Base-by-base conservation (phyloP, 495 filamentous ascomycete species). In the Penicillium lividum region DNA sequence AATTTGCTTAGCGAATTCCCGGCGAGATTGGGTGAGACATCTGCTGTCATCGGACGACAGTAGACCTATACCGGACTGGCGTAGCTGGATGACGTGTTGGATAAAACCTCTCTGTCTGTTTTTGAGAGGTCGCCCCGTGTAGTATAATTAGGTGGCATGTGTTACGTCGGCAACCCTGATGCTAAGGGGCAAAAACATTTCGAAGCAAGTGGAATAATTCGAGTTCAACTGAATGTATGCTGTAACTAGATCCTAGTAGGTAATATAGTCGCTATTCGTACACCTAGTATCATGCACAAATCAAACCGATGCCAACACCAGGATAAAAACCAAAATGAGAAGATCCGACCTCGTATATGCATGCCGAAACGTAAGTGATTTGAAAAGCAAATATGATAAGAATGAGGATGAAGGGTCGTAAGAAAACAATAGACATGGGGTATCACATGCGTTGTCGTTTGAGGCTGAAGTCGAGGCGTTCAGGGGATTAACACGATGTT, bases 391-490 rank as follows among this genome's bases (percentile, higher is more conserved):
- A 34, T n/a, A 33, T 18, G n/a, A 22, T 25, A 5, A 42, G 25
- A 36, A 33, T 22, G 22, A 1, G 6, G 4, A 27, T 8, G 4
- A 28, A 54, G n/a, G 7, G 28, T 47, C 16, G 44, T 42, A 25
- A 43, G 42, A 34, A 34, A 40, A 29, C 42, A 45, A 47, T 8
- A 31, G 49, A 52, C n/a, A 28, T 29, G 42, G 63, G 68, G 68
- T 71, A 71, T 71, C 67, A 71, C 62, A 71, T 68, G 64, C 64
- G 67, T 67, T 61, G 56, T 60, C 67, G 53, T 61, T 56, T 57
- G 58, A 59, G 45, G 53, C 50, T 54, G 44, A 56, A 63, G 53
- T 51, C 63, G 58, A 68, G 55, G 61, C 59, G 54, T 46, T 45
- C 18, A 38, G 36, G 15, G 40, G 13, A 16, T 40, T 33, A 33